phyloP scores from a whole-genome alignment of 257 asterid species.

The Solanum appendiculatum region DNA sequence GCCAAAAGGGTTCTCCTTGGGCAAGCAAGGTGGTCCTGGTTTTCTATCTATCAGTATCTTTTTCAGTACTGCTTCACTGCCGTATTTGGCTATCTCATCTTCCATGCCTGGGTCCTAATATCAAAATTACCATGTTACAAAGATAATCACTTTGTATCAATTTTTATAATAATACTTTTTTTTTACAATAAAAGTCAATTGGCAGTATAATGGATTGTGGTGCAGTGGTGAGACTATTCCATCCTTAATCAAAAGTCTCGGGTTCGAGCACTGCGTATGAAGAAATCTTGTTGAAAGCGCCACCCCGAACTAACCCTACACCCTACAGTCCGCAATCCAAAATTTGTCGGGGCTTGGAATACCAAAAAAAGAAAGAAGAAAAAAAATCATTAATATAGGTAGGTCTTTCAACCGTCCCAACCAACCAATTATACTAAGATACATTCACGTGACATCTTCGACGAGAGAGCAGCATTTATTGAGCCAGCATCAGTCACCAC shows the following conservation, averaged over 20 bases:
- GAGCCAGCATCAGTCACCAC: not conserved
- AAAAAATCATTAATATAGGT: not conserved
- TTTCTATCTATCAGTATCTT: conserved; percentile 43
- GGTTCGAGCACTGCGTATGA: too few relatives aligned
- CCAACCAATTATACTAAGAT: not conserved
- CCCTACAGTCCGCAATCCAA: fast-evolving
- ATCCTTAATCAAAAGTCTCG: too few relatives aligned
- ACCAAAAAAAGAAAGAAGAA: too few relatives aligned
- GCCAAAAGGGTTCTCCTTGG: conserved; percentile 55
- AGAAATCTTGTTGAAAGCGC: too few relatives aligned
- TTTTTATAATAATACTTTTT: not conserved
- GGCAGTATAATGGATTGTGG: too few relatives aligned
- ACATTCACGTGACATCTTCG: not conserved
- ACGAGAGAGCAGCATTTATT: not conserved
- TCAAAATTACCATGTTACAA: not conserved
- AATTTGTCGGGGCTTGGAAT: too few relatives aligned
- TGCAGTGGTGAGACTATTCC: too few relatives aligned
- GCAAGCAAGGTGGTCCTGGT: conserved; percentile 59
- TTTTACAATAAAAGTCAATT: not conserved
- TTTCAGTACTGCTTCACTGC: conserved; percentile 57
- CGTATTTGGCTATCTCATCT: conserved; percentile 49
- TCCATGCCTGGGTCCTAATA: conserved; percentile 76
- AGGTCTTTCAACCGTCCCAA: not conserved
- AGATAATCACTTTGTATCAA: not conserved
- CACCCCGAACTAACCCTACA: fast-evolving